Evolutionary conservation across 2,329 filamentous ascomycete genomes (phyloP).

Genomic region (Sporothrix curviconia): DNA sequence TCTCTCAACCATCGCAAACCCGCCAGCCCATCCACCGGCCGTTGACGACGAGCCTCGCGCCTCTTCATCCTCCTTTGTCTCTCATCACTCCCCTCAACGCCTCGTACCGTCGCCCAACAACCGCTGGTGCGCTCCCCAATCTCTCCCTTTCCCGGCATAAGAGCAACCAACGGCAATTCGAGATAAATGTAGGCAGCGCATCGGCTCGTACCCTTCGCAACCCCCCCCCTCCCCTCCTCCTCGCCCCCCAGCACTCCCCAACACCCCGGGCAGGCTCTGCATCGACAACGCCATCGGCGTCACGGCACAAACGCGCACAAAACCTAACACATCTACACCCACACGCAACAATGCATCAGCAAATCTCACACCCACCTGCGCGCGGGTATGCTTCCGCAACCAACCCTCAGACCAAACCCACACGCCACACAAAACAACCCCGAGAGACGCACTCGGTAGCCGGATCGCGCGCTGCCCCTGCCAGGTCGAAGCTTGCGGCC

Average conservation of each 20-base stretch:
- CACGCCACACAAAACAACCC: slow-evolving; percentile 67
- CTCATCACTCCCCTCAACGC: too few relatives aligned
- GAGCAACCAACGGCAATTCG: too few relatives aligned
- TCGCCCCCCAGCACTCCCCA: too few relatives aligned
- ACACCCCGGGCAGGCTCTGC: background rate
- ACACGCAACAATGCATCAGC: slow-evolving; percentile 71
- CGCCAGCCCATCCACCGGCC: background rate
- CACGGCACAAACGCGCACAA: background rate
- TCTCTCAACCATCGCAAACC: background rate
- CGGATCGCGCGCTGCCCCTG: slow-evolving; percentile 40
- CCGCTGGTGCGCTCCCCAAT: too few relatives aligned
- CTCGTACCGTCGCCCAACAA: too few relatives aligned
- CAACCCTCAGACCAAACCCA: slow-evolving; percentile 64
- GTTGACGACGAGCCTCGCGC: background rate
- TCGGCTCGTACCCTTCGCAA: too few relatives aligned
- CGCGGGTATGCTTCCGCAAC: slow-evolving; percentile 62
- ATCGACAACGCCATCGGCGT: background rate
- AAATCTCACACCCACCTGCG: slow-evolving; percentile 68
- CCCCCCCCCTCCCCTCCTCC: too few relatives aligned
- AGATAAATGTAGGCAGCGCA: too few relatives aligned
- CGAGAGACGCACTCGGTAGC: slow-evolving; percentile 53
- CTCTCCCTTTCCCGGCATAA: too few relatives aligned
- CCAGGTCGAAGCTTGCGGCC: slow-evolving; percentile 35
- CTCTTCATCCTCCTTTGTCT: too few relatives aligned
- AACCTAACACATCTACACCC: background rate